Conservation (phyloP, 2,329 filamentous ascomycete species). For the Nemania diffusa region DNA sequence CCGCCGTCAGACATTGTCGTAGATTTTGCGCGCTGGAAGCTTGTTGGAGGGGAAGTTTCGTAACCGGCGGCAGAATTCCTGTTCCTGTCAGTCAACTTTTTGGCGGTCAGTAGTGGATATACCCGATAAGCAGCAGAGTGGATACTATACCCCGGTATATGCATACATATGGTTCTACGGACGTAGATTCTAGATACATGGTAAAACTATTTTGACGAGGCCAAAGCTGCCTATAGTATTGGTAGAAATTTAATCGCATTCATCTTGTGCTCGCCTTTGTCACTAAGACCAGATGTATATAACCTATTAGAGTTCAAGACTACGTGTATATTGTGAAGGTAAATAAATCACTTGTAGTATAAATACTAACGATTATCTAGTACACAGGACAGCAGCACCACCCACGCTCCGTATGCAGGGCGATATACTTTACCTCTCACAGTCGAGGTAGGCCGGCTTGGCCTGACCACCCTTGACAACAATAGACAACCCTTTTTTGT, state of each 20-base stretch:
- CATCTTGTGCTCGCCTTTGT: too few relatives aligned
- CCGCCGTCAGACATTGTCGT: constrained; percentile 87
- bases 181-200: too few relatives aligned
- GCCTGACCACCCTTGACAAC: constrained; percentile 17
- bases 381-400: constrained; percentile 21
- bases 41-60: constrained; percentile 30
- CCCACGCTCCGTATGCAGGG: background rate
- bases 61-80: constrained; percentile 43
- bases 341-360: constrained; percentile 2
- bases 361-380: constrained; percentile 19
- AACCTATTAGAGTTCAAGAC: background rate
- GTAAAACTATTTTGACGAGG: too few relatives aligned
- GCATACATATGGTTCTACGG: too few relatives aligned
- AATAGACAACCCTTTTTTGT: constrained; percentile 20
- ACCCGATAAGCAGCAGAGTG: constrained; percentile 6
- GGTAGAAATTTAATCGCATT: background rate
- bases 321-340: background rate
- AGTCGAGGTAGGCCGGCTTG: constrained; percentile 11
- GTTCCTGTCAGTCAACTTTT: constrained; percentile 41
- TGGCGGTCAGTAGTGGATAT: constrained; percentile 38
- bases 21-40: background rate
- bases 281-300: too few relatives aligned
- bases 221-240: background rate
- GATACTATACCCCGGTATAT: background rate
- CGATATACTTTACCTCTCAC: constrained; percentile 5